These are phyloP conservation scores for Lactifluus volemus DNA, from an alignment of 768 basidiomycete genomes.

Conservation along the genomic window DNA sequence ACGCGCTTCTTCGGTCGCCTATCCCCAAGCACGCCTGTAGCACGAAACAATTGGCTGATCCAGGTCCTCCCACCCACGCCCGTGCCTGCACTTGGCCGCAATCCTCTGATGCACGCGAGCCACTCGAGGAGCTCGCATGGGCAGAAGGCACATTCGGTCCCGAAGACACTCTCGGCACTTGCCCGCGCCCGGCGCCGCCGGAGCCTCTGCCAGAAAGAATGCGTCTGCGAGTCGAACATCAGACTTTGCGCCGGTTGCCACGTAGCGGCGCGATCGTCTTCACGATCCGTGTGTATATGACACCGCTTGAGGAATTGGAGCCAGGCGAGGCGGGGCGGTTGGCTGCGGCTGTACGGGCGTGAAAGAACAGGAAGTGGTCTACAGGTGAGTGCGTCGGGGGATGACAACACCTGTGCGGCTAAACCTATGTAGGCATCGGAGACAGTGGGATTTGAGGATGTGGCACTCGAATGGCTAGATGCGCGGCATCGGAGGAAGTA, in stretches of 20 bases:
- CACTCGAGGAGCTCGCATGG: slow-evolving; percentile 66
- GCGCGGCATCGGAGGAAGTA: slow-evolving; percentile 29
- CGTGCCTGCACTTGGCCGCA: slow-evolving; percentile 15
- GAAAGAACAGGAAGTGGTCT: slow-evolving; percentile 41
- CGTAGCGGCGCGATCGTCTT: slow-evolving; percentile 54
- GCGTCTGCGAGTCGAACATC: slow-evolving; percentile 51
- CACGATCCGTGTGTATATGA: slow-evolving; percentile 55
- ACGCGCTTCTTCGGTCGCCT: slow-evolving; percentile 64
- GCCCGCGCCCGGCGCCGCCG: background rate
- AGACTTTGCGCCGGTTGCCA: slow-evolving; percentile 52
- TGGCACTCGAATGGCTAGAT: slow-evolving; percentile 32
- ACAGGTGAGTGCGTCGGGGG: slow-evolving; percentile 36
- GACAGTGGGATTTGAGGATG: slow-evolving; percentile 27
- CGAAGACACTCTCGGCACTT: slow-evolving; percentile 35
- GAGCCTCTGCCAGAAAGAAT: slow-evolving; percentile 32
- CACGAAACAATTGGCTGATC: slow-evolving; percentile 59
- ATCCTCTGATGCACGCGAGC: slow-evolving; percentile 21
- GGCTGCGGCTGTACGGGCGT: slow-evolving; percentile 52
- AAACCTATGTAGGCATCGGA: slow-evolving; percentile 27
- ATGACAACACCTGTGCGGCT: background rate
- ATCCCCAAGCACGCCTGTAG: slow-evolving; percentile 57
- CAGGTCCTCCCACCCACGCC: slow-evolving; percentile 31
- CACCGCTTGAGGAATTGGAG: slow-evolving; percentile 40
- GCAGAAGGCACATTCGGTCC: slow-evolving; percentile 43
- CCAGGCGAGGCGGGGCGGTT: slow-evolving; percentile 49